Percentiles rank a stretch among this genome's conserved stretches.
Evolutionary conservation across 768 basidiomycete species (phyloP).

Genomic region (Clitopilus passeckerianus): DNA sequence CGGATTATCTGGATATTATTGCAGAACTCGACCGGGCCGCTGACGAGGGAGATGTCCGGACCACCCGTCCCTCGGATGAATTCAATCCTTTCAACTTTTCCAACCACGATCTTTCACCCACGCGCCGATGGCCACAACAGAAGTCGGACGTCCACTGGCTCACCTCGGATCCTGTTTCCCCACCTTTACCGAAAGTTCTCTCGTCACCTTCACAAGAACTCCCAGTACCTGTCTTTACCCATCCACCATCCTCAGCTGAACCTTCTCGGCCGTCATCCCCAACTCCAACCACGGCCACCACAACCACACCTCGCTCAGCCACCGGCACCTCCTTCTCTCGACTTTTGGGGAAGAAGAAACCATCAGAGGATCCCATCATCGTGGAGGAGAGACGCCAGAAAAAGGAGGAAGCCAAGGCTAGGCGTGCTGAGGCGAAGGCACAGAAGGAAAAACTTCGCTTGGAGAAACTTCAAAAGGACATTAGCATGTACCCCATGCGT

Average conservation of each 20-base stretch:
- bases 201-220: neutral
- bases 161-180: neutral
- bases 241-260: neutral
- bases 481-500: slow-evolving; percentile 4
- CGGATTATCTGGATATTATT: slow-evolving; percentile 15
- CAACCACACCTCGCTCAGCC: slow-evolving; percentile 9
- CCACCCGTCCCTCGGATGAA: neutral
- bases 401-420: slow-evolving; percentile 3
- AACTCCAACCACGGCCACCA: neutral
- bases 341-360: slow-evolving; percentile 29
- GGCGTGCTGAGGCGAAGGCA: slow-evolving; percentile 10
- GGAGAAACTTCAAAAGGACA: slow-evolving; percentile 8
- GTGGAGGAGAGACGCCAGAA: slow-evolving; percentile 18
- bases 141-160: slow-evolving; percentile 16
- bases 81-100: slow-evolving; percentile 4
- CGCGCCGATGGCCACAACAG: slow-evolving; percentile 23
- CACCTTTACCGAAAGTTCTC: neutral
- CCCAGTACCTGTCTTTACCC: neutral
- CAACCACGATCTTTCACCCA: slow-evolving; percentile 8
- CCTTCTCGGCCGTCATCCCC: slow-evolving; percentile 1
- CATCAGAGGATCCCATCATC: slow-evolving; percentile 26
- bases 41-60: slow-evolving; percentile 5
- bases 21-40: neutral
- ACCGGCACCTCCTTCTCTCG: slow-evolving; percentile 16
- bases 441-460: slow-evolving; percentile 9